These are phyloP conservation scores for Suillus alpinus DNA, from an alignment of 768 basidiomycete species.

Conservation along the genomic window DNA sequence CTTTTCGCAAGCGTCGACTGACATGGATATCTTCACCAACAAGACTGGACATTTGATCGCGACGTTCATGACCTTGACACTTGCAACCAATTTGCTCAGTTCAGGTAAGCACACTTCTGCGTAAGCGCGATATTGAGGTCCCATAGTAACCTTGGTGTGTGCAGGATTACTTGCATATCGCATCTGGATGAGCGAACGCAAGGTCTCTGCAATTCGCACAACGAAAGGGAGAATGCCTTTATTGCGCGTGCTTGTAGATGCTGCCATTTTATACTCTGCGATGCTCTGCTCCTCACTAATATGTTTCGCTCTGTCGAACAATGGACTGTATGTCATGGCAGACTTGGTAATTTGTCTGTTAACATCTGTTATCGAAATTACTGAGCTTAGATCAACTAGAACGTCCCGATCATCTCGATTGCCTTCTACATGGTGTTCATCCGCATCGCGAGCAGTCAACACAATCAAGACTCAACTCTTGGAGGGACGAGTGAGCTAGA, in stretches of 20 bases:
- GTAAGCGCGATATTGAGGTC: not conserved
- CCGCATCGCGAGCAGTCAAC: not conserved
- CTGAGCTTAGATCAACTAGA: not conserved
- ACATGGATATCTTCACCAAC: not conserved
- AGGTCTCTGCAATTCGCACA: not conserved
- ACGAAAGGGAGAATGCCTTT: not conserved
- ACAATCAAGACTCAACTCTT: not conserved
- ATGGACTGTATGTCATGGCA: not conserved
- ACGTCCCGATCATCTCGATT: conserved; percentile 3
- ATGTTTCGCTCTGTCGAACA: not conserved
- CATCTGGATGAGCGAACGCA: not conserved
- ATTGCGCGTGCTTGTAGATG: not conserved
- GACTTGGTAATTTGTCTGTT: not conserved
- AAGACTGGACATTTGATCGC: not conserved
- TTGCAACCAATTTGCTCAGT: not conserved
- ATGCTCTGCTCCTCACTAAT: not conserved
- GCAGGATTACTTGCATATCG: not conserved
- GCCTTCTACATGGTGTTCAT: conserved; percentile 12
- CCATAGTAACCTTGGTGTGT: not conserved
- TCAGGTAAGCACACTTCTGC: not conserved
- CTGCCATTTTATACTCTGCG: conserved; percentile 5
- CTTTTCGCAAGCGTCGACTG: not conserved
- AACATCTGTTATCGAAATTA: not conserved
- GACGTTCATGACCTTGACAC: not conserved
- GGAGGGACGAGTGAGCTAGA: not conserved